phyloP scores from a whole-genome alignment of 176 grass and related monocot species.

The Pontederia paniculata region DNA sequence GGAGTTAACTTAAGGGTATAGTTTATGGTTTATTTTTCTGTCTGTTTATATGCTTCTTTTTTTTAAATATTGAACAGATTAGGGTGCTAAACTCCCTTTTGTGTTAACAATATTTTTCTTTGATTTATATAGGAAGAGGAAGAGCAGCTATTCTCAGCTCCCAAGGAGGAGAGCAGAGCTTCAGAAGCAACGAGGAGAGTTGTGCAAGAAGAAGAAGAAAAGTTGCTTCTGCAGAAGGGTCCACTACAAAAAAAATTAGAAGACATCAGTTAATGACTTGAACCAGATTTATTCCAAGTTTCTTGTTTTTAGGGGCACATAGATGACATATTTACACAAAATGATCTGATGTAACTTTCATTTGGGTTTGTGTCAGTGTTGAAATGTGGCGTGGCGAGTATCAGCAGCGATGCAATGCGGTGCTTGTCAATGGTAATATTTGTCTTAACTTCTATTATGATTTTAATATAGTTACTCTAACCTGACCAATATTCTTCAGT shows the following conservation, averaged over 20 bases:
- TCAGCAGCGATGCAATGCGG: constrained; percentile 68
- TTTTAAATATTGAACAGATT: not conserved
- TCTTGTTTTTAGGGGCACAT: not conserved
- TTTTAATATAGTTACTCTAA: constrained; percentile 25
- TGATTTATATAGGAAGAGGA: constrained; percentile 71
- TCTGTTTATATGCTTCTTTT: not conserved
- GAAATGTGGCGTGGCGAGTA: constrained; percentile 75
- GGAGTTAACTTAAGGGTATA: constrained; percentile 96
- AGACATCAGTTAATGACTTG: constrained; percentile 64
- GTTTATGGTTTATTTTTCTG: constrained; percentile 2
- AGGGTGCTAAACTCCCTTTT: not conserved
- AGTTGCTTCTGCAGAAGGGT: constrained; percentile 61
- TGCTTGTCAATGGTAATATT: constrained; percentile 83
- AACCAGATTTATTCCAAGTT: constrained; percentile 12
- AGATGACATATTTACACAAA: not conserved
- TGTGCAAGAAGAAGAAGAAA: constrained; percentile 93
- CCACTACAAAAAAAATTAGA: constrained; percentile 68
- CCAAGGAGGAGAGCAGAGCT: constrained; percentile 75
- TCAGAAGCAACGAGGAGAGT: constrained; percentile 83
- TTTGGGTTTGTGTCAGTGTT: constrained; percentile 44
- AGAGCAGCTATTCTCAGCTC: constrained; percentile 77
- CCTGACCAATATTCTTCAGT: constrained; percentile 47
- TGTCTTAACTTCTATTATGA: constrained; percentile 21
- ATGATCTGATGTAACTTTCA: constrained; percentile 17
- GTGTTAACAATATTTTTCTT: not conserved